Base-by-base conservation (phyloP, 129 eudicot genomes). In the Artemisia annua region DNA sequence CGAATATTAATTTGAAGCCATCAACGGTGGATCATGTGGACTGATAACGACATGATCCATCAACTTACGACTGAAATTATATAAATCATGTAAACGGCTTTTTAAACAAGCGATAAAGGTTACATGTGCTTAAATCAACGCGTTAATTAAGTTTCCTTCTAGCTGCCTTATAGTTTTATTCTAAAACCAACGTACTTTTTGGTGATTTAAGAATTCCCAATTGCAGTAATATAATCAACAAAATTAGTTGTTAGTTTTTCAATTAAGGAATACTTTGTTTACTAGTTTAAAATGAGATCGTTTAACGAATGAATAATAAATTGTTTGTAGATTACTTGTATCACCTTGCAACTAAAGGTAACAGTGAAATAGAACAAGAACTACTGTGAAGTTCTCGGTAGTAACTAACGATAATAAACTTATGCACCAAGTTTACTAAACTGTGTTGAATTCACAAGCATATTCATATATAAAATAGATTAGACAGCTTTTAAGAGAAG, bases 201-300 rank as follows among this genome's bases (percentile, higher is more conserved):
- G 22, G 54, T 24, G 12, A 72, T 60, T 59, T 72, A 26, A 61
- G 50, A 57, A 71, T 22, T 43, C 55, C 46, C 69, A 73, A 7
- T 73, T 73, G 53, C 22, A 73, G 6, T 63, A 62, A 50, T 62
- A 10, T 62, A 62, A 30, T 63, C 57, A 50, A 73, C 50, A 50
- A 30, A 51, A 17, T 12, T 63, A 30, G 70, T 14, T 11, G 63
- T 48, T 62, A 73, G 24, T 26, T 48, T 11, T 62, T 24, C 3
- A 3, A 61, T 28, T 49, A 30, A 53, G 17, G 22, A 69, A 53
- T 28, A 53, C 63, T 61, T 35, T 24, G 1, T 7, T 35, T 35
- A 35, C 44, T 35, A 35, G 44, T 35, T 35, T 35, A 7, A 35
- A 35, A 6, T 35, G 2, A 35, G 44, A 35, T 35, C 7, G 44